Conservation (phyloP, 1,284 basidiomycete species). For the Melampsora occidentalis region DNA sequence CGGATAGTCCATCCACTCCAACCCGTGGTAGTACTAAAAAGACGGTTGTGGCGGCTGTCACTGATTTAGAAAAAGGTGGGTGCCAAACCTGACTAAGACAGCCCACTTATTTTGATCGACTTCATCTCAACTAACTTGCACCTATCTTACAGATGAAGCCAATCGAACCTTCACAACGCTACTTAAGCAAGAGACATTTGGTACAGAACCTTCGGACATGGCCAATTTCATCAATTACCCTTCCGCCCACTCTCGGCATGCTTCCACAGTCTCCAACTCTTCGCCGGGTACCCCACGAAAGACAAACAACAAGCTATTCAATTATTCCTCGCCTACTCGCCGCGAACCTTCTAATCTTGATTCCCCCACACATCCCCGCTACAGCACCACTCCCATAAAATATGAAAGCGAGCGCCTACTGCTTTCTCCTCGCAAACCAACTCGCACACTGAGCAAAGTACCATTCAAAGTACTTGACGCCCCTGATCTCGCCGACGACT, state of each 20-base stretch:
- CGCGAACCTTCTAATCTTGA: slow-evolving; percentile 52
- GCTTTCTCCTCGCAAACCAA: slow-evolving; percentile 74
- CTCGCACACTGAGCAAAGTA: slow-evolving; percentile 84
- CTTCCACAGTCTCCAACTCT: slow-evolving; percentile 25
- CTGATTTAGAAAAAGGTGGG: slow-evolving; percentile 39
- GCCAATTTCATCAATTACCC: slow-evolving; percentile 29
- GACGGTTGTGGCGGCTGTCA: slow-evolving; percentile 30
- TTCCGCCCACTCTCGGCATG: slow-evolving; percentile 34
- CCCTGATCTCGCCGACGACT: slow-evolving; percentile 93
- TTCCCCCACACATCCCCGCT: slow-evolving; percentile 71
- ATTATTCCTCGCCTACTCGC: slow-evolving; percentile 56
- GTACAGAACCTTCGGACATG: slow-evolving; percentile 20
- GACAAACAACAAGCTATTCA: slow-evolving; percentile 56
- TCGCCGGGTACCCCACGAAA: slow-evolving; percentile 22
- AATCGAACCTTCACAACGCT: slow-evolving; percentile 33
- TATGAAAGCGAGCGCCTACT: slow-evolving; percentile 78
- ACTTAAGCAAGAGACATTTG: slow-evolving; percentile 33
- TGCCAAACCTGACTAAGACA: not conserved
- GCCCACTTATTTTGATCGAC: not conserved
- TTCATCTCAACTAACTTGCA: not conserved
- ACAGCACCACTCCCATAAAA: slow-evolving; percentile 85
- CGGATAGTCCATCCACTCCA: slow-evolving; percentile 25
- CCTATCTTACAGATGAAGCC: slow-evolving; percentile 19
- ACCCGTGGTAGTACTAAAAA: slow-evolving; percentile 21
- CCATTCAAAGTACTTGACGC: slow-evolving; percentile 97